A percentile compares a stretch with the other conserved stretches of the same genome.
Evolutionary conservation across 164 flowering plant species (phyloP).

Genomic region (Vitis cinerea): DNA sequence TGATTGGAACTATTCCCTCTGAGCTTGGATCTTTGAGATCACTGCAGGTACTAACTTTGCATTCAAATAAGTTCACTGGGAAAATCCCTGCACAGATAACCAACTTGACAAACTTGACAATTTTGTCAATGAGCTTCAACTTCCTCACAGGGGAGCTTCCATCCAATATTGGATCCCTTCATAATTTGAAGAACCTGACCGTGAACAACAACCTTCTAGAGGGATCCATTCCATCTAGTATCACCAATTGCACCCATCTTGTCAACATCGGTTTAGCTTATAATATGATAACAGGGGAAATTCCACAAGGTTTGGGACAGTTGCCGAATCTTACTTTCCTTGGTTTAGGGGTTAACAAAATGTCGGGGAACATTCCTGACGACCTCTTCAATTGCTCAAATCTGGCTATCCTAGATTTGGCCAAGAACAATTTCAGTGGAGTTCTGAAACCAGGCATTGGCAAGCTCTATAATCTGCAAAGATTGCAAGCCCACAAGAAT

Average conservation of each 20-base stretch:
- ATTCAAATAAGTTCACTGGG: constrained; percentile 56
- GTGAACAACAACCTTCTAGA: constrained; percentile 38
- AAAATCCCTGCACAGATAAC: constrained; percentile 52
- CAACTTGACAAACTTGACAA: constrained; percentile 45
- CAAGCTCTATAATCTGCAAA: constrained; percentile 31
- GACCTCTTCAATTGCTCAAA: constrained; percentile 64
- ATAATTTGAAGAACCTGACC: constrained; percentile 45
- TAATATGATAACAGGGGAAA: constrained; percentile 52
- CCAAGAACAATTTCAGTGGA: constrained; percentile 45
- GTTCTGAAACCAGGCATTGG: constrained; percentile 37
- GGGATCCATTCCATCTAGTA: constrained; percentile 67
- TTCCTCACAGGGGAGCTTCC: constrained; percentile 56
- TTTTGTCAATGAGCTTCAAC: constrained; percentile 46
- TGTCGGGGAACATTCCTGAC: constrained; percentile 66
- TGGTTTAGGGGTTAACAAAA: constrained; percentile 35
- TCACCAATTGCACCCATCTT: constrained; percentile 61
- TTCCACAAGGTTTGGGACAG: constrained; percentile 58
- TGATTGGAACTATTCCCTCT: constrained; percentile 52
- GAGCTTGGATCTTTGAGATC: constrained; percentile 53
- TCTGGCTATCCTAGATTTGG: constrained; percentile 37
- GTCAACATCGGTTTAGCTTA: constrained; percentile 19
- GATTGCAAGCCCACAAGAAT: constrained; percentile 28
- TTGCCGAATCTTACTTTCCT: constrained; percentile 53
- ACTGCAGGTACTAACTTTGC: constrained; percentile 44
- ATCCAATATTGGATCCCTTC: constrained; percentile 45